Percentiles rank a stretch among this genome's conserved stretches.
Conservation (phyloP, 2,329 filamentous ascomycete genomes). For the Xylaria multiplex region DNA sequence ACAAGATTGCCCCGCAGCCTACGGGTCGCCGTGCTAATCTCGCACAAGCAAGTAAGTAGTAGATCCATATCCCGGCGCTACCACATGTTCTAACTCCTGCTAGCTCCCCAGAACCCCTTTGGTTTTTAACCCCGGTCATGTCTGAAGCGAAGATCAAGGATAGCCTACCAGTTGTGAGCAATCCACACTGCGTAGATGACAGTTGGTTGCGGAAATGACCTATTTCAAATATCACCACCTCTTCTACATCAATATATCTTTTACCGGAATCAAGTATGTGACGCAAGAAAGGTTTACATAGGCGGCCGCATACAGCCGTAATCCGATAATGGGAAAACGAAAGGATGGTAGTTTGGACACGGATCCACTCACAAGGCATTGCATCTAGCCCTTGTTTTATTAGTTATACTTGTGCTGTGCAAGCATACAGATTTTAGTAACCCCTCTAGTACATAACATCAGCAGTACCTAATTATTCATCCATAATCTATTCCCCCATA, state of each 20-base stretch:
- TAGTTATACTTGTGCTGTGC: conserved; percentile 25
- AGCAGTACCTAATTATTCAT: conserved; percentile 33
- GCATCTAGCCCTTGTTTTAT: conserved; percentile 31
- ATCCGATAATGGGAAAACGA: not conserved
- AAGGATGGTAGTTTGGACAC: conserved; percentile 24
- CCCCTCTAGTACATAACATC: conserved; percentile 30
- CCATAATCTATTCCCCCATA: conserved; percentile 21
- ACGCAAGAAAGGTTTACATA: conserved; percentile 7
- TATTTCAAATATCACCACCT: not conserved
- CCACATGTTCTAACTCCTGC: conserved; percentile 37
- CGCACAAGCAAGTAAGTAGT: conserved; percentile 89
- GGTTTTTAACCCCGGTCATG: conserved; percentile 53
- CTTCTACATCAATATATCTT: conserved; percentile 1
- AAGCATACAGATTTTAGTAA: conserved; percentile 29
- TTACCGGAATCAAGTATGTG: conserved; percentile 2
- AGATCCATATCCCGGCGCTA: not conserved
- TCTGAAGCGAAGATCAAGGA: not conserved
- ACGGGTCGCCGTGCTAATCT: conserved; percentile 92
- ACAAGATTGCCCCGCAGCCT: conserved; percentile 84
- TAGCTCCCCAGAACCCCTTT: conserved; percentile 65
- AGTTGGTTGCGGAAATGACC: not conserved
- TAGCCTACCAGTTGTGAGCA: not conserved
- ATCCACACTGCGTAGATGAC: not conserved
- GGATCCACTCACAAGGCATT: conserved; percentile 29
- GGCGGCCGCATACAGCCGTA: not conserved